Evolutionary conservation across 352 stramenopile species (phyloP), one percentile per base, ranked within the genome.

Genomic region (Phytophthora hibernalis): DNA sequence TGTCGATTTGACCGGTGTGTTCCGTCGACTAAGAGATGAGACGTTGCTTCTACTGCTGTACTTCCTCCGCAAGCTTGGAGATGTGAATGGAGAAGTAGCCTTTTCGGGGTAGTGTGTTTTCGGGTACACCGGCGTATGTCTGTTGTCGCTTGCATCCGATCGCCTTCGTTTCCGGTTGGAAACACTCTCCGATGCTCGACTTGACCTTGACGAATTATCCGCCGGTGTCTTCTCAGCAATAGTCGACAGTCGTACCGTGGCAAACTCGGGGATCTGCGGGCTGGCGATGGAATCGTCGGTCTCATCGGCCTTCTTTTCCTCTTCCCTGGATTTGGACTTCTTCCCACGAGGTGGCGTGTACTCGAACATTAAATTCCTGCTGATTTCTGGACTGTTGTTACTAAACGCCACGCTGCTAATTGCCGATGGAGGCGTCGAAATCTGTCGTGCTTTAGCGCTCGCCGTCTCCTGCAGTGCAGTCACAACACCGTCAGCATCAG

Each of bases 291-390:
- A 88, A 45, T 66, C 62, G 38, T 71, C 60, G 12, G 44, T 55
- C n/a, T 67, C 26, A 35, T 81, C 63, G 6, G 31, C 54, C 51
- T 73, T 65, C n/a, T 72, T 69, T 15, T 61, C 49, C 38, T 70
- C 60, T 5, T 24, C 52, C 31, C 12, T 3, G 2, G 58, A 50
- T 20, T 43, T 70, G 9, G 70, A 56, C 31, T 70, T 83, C 20
- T 73, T 72, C 2, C 44, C 61, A 22, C 60, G 82, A 18, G 79
- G 80, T 37, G 86, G 86, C 10, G 86, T 90, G 58, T 82, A 88
- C 62, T 92, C 86, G 24, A 94, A 94, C 5, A 92, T 91, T 26
- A 94, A 61, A 63, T 94, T 91, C 28, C 83, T 89, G 68, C 74
- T 94, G 42, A 94, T 77, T 15, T 72, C 73, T 7, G 86, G 86